phyloP scores from a whole-genome alignment of 495 filamentous ascomycete genomes.

The Durotheca rogersii region DNA sequence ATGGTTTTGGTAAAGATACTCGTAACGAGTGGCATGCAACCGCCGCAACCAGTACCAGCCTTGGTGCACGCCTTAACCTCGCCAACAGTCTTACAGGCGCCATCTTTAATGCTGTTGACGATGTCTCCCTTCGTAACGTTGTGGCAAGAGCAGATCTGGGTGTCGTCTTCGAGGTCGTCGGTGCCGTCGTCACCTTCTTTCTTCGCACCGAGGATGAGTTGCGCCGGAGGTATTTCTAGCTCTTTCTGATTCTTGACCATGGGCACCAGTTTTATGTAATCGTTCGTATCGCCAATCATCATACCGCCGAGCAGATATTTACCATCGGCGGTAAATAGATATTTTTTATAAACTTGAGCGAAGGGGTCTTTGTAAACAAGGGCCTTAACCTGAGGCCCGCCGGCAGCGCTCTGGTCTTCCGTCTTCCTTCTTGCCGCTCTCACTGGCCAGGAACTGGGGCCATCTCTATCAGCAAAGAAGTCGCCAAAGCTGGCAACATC shows the following conservation, averaged over 20 bases:
- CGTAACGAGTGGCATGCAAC: constrained; percentile 90
- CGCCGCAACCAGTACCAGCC: constrained; percentile 91
- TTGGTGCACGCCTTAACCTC: constrained; percentile 94
- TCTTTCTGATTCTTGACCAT: constrained; percentile 87
- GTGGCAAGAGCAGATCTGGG: constrained; percentile 94
- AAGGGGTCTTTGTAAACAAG: constrained; percentile 94
- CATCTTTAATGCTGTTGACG: constrained; percentile 70
- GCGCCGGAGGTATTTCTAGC: constrained; percentile 78
- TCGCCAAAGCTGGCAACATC: constrained; percentile 96
- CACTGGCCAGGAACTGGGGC: constrained; percentile 71
- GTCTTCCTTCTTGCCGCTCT: constrained; percentile 45
- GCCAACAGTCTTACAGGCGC: constrained; percentile 79
- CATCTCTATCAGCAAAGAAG: constrained; percentile 92
- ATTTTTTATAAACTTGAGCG: constrained; percentile 94
- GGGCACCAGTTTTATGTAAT: constrained; percentile 93
- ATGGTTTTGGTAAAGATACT: constrained; percentile 93
- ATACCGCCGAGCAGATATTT: constrained; percentile 93
- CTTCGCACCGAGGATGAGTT: constrained; percentile 85
- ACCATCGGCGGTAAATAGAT: constrained; percentile 87
- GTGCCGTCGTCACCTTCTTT: constrained; percentile 70
- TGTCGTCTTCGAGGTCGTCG: constrained; percentile 66
- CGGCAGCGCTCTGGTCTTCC: constrained; percentile 44
- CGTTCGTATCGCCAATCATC: constrained; percentile 96
- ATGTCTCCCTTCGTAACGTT: constrained; percentile 92
- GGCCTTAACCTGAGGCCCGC: constrained; percentile 69